Base-by-base conservation (phyloP, 192 early-diverging fungal species). In the Kappamyces sp. region DNA sequence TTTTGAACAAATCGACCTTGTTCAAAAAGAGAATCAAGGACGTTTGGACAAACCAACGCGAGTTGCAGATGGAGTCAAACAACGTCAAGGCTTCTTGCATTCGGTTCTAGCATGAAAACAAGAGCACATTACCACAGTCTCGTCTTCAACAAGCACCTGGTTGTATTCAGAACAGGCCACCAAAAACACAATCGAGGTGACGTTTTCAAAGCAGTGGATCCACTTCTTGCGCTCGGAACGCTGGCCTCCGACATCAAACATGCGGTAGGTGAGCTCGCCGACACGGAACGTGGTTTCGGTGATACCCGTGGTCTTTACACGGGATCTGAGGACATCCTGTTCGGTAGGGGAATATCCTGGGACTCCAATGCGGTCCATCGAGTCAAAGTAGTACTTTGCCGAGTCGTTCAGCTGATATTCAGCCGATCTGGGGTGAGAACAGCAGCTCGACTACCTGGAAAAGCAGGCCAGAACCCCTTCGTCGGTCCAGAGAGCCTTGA, bases 11-110 rank as follows among this genome's bases (percentile, higher is more conserved):
- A 78, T 98, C 94, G 61, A 98, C 92, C 75, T 98, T 98, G 84
- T 98, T 98, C 48, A 98, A 76, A 84, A 98, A 98, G 45, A 98
- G 77, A 66, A 98, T 98, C 34, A 98, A 93, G n/a, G 91, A 93
- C 1, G 94, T 98, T 65, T 91, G 89, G 35, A 89, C 86, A 57
- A 98, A 98, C 94, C 93, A 95, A 57, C 91, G 79, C 60, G 86
- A 88, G 73, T 98, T 98, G 74, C 94, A 98, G 66, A 98, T 95
- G 1, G 93, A 93, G 66, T 94, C 94, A 63, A 98, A 98, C 52
- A 98, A 78, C 4, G 91, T 94, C 64, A 98, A 73, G 12, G 93
- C 90, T 72, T 98, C 94, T 62, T 91, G 88, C 85, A 98, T 89
- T 49, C 91, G 89, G 79, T 94, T 94, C 84, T 86, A 34, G 1